phyloP scores from a whole-genome alignment of 495 filamentous ascomycete genomes.

The Talaromyces wortmannii region DNA sequence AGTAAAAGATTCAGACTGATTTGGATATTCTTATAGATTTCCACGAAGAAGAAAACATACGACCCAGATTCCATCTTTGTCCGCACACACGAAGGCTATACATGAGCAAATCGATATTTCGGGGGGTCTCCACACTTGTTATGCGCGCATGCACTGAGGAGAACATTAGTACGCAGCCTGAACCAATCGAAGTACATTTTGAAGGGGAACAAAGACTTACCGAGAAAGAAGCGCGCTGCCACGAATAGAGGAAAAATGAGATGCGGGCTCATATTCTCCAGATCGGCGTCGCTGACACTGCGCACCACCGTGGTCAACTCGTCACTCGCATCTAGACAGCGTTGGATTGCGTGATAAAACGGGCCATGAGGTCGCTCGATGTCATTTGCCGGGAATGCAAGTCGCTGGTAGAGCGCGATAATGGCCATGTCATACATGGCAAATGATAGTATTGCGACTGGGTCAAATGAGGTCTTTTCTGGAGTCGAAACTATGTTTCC shows the following conservation, averaged over 20 bases:
- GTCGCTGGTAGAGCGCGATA: constrained; percentile 18
- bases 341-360: constrained; percentile 17
- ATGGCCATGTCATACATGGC: constrained; percentile 15
- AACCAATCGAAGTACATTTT: no score
- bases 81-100: not conserved
- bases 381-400: constrained; percentile 10
- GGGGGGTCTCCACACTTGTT: not conserved
- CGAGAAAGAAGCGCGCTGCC: constrained; percentile 20
- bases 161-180: not conserved
- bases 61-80: not conserved
- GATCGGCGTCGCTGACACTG: constrained; percentile 14
- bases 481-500: not conserved
- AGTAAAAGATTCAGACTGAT: not conserved
- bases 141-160: not conserved
- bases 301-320: constrained; percentile 15
- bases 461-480: constrained; percentile 4
- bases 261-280: constrained; percentile 20
- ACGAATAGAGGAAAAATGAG: constrained; percentile 22
- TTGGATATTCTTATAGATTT: not conserved
- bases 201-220: not conserved
- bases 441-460: constrained; percentile 14
- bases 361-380: constrained; percentile 12
- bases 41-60: not conserved
- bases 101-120: not conserved
- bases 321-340: constrained; percentile 23